Base-by-base conservation (phyloP, 1,139 yeast species). In the Debaryomycetaceae sp. region DNA sequence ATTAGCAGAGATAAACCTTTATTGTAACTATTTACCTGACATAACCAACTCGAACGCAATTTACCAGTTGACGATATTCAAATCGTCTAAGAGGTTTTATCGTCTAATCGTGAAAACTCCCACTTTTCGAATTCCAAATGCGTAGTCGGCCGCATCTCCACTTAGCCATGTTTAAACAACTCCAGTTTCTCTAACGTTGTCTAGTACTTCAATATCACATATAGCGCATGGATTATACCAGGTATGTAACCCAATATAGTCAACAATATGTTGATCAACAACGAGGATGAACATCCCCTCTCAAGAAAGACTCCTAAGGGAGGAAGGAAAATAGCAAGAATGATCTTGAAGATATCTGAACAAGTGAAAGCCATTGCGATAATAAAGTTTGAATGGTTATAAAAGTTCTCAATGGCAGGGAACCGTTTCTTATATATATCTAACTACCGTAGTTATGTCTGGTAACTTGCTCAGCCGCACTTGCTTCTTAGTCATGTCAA, bases 301-400 rank as follows among this genome's bases (percentile, higher is more conserved):
- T 83, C 88, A 47, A 82, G 59, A 63, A 82, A 81, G 14, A 84
- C 92, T 46, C 89, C 91, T 46, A 84, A 63, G 41, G 91, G 91
- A 37, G 91, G 91, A 47, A 83, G 66, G 50, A 84, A 61, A 53
- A 83, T 56, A 22, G 89, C 89, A 50, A 72, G 59, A 41, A 81
- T 67, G 53, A 83, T 67, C 64, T 83, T 82, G 55, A 82, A 52
- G 50, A 82, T 79, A 60, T 78, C 83, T 16, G 79, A 58, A 54
- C 72, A 71, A 39, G 81, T 75, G 46, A 75, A 48, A 33, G 81
- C 77, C 81, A 76, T 75, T 39, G 34, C 58, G 37, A 16, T 11
- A 22, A 4, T 19, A 8, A 11, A 31, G 31, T 16, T 29, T 7
- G 6, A 5, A 7, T 29, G 31, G 13, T 5, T 7, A 29, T 29